These are phyloP conservation scores for Trichosporon asahii DNA, from an alignment of 1,284 basidiomycete genomes.

Conservation along the genomic window DNA sequence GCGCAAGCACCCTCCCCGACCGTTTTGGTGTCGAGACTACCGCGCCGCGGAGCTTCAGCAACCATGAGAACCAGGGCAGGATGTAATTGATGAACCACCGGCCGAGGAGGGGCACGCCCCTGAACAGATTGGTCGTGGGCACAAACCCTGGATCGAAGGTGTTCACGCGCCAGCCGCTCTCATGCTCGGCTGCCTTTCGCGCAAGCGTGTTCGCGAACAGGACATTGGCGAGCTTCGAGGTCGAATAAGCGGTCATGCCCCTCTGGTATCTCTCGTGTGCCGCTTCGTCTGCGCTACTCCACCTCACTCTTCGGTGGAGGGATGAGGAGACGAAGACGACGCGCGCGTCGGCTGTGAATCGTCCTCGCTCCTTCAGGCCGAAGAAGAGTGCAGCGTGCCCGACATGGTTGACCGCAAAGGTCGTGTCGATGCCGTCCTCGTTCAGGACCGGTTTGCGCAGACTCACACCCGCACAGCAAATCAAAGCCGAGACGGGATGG, in stretches of 20 bases:
- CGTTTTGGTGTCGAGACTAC: not conserved
- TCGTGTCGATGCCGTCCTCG: constrained; percentile 19
- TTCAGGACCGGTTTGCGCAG: not conserved
- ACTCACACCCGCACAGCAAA: constrained; percentile 11
- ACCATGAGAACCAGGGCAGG: not conserved
- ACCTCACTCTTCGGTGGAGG: constrained; percentile 19
- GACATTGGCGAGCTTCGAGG: constrained; percentile 21
- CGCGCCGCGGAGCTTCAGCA: not conserved
- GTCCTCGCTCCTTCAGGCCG: constrained; percentile 18
- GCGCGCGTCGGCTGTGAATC: constrained; percentile 15
- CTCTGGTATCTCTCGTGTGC: constrained; percentile 17
- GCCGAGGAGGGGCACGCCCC: not conserved
- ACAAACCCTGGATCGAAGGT: constrained; percentile 29
- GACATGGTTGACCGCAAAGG: constrained; percentile 31
- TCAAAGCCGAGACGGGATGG: not conserved
- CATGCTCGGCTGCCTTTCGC: not conserved
- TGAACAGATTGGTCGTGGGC: constrained; percentile 10
- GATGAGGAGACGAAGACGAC: constrained; percentile 23
- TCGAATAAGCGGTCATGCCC: constrained; percentile 8
- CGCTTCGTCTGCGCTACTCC: constrained; percentile 23
- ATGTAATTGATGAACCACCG: not conserved
- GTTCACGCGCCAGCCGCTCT: constrained; percentile 23
- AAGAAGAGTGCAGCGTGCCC: constrained; percentile 31
- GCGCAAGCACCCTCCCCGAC: constrained; percentile 13
- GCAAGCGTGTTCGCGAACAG: constrained; percentile 26